A percentile compares a stretch with the other conserved stretches of the same genome.
These are phyloP conservation scores for Euphorbia schlechtendalii DNA, from an alignment of 441 rosid genomes.

Conservation along the genomic window DNA sequence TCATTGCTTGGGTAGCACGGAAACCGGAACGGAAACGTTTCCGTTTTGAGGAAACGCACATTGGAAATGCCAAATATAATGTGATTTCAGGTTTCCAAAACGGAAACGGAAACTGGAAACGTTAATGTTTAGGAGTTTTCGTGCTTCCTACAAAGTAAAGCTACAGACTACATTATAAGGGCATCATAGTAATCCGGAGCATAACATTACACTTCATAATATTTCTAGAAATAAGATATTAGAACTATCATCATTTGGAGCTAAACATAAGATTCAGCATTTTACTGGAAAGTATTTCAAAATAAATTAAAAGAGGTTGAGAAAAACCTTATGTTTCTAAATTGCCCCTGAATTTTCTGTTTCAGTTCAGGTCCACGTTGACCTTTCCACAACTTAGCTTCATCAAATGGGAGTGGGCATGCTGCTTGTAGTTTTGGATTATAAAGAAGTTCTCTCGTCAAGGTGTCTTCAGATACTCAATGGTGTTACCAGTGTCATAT, in stretches of 20 bases:
- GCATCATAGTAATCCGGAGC: background rate
- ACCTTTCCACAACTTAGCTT: constrained; percentile 88
- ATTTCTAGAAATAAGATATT: background rate
- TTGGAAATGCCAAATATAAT: too few species aligned
- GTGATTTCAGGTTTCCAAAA: too few species aligned
- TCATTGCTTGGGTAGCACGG: too few species aligned
- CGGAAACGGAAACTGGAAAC: too few species aligned
- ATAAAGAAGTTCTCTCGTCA: constrained; percentile 64
- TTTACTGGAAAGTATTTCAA: background rate
- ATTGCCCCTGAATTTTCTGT: constrained; percentile 66
- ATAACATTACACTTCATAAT: background rate
- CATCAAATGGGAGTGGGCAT: constrained; percentile 86
- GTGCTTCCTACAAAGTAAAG: background rate
- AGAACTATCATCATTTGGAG: too few species aligned
- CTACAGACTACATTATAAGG: constrained; percentile 45
- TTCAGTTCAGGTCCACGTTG: constrained; percentile 84
- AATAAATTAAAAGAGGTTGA: background rate
- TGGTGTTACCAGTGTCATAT: constrained; percentile 60
- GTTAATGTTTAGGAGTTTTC: too few species aligned
- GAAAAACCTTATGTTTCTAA: constrained; percentile 76
- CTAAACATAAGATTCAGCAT: constrained; percentile 6
- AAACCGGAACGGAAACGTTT: too few species aligned
- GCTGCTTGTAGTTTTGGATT: constrained; percentile 70
- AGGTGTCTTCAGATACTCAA: constrained; percentile 65
- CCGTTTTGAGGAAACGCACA: too few species aligned